These are phyloP conservation scores for Cinnamomum micranthum DNA, from an alignment of 164 flowering plant genomes.

Conservation along the genomic window DNA sequence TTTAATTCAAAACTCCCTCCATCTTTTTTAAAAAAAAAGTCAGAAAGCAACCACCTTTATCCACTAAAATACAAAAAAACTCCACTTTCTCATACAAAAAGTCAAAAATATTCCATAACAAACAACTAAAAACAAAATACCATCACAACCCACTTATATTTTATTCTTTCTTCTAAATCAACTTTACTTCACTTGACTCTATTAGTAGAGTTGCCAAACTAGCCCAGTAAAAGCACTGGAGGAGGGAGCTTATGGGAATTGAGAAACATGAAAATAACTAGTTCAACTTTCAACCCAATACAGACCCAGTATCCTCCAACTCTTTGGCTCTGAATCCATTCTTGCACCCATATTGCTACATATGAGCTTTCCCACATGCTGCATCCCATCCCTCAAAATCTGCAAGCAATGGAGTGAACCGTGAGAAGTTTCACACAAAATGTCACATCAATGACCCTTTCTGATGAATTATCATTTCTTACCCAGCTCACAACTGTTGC, in stretches of 20 bases:
- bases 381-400: conserved; percentile 95
- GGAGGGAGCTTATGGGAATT: no score
- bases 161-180: no score
- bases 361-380: conserved; percentile 91
- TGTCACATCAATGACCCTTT: background rate
- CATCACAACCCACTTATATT: no score
- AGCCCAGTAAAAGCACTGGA: background rate
- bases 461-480: conserved; percentile 21
- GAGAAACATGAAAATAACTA: background rate
- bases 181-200: no score
- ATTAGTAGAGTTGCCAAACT: no score
- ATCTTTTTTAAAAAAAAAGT: no score
- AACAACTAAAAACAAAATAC: no score
- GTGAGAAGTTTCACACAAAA: background rate
- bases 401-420: conserved; percentile 28
- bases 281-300: background rate
- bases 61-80: no score
- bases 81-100: no score
- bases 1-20: no score
- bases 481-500: conserved; percentile 98
- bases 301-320: conserved; percentile 90
- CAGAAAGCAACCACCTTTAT: no score
- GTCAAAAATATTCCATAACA: no score
- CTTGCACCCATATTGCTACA: conserved; percentile 96
- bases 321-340: conserved; percentile 99